Evolutionary conservation across 129 eudicot genomes (phyloP), one percentile per base, ranked within the genome.

Genomic region (Tagetes patula): DNA sequence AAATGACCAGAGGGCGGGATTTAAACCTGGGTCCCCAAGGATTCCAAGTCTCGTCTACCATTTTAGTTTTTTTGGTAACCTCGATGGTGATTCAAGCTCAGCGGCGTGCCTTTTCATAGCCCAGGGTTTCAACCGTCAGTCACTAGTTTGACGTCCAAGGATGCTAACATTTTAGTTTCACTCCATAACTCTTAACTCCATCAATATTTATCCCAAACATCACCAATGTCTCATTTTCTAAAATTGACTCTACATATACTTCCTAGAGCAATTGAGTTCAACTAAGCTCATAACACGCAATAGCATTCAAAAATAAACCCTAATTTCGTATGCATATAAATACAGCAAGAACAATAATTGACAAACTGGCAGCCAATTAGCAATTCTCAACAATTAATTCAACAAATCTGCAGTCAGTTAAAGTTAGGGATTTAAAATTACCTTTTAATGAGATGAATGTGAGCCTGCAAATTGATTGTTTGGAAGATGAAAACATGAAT

Each of bases 251-350:
- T 20, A 20, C 27, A 45, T 60, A 60, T 8, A 59, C 27, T 30
- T 59, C 43, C 34, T 13, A 58, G 33, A 59, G 3, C 46, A 43
- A 46, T 27, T 54, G 8, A 31, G 6, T 54, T 65, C 13, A 53
- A 54, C 39, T 70, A 70, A 70, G 52, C 45, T 53, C 49, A 10
- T 32, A 53, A 53, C 38, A 53, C 63, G 33, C 69, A 45, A 13
- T 73, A 40, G 33, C 38, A 62, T 73, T 20, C 77, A 43, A 31
- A 58, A 31, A 4, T 61, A 65, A 65, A 65, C 72, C 79, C 71
- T 75, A 75, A 66, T 50, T 75, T 48, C 71, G 41, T 60, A 8
- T 20, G 60, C 10, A 65, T 63, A 7, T 36, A 33, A 20, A 50
- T 12, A 65, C 11, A 61, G 54, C 34, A 72, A 42, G 54, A 32